Conservation (phyloP, 805 yeast genomes). For the Yarrowia sp. region DNA sequence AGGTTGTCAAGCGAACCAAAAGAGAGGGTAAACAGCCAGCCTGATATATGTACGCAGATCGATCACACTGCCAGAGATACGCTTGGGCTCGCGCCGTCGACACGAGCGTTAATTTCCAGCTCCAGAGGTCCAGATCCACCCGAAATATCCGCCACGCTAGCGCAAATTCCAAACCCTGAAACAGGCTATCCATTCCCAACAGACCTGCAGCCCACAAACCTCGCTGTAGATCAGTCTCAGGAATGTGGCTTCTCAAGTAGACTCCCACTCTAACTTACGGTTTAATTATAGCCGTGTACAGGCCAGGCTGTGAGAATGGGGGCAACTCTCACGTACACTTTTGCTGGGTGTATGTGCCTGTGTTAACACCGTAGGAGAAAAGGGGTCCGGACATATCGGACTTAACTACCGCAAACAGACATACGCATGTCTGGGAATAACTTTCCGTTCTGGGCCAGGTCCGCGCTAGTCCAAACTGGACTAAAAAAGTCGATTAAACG, state of each 20-base stretch:
- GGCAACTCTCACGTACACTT: background rate
- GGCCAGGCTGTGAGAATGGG: constrained; percentile 20
- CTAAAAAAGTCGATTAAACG: background rate
- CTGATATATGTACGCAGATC: too few species aligned
- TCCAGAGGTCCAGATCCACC: too few species aligned
- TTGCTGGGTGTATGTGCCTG: too few species aligned
- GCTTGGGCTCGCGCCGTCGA: too few species aligned
- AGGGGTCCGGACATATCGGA: background rate
- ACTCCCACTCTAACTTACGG: constrained; percentile 3
- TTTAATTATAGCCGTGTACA: constrained; percentile 13
- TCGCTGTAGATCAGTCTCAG: background rate
- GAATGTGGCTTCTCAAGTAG: background rate
- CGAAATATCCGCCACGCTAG: background rate
- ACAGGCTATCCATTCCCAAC: constrained; percentile 6
- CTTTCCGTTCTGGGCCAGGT: background rate
- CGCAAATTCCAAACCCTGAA: background rate
- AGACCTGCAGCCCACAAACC: background rate
- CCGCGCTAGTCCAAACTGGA: background rate
- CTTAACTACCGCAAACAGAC: background rate
- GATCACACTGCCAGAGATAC: too few species aligned
- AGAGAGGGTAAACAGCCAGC: too few species aligned
- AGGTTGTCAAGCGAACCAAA: too few species aligned
- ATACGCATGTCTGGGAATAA: background rate
- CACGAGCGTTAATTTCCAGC: too few species aligned
- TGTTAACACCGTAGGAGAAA: background rate